Base-by-base conservation (phyloP, 805 yeast species). In the Soucietia sequanensis region DNA sequence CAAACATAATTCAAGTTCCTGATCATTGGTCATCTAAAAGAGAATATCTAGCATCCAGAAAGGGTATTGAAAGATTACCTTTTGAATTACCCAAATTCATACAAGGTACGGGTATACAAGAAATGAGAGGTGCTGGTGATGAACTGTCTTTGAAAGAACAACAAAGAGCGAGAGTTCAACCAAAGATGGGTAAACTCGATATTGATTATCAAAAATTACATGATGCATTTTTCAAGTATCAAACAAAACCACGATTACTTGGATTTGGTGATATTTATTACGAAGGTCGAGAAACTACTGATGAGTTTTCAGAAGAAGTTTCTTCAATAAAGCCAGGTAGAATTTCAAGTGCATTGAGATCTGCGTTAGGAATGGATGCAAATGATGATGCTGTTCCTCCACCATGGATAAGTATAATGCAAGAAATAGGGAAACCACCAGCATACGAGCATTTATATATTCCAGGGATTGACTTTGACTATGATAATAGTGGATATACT, bases 221-320 rank as follows among this genome's bases (percentile, higher is more conserved):
- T 52, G 85, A 86, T 55, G 95, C 96, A 0, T 90, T 91, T 51
- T 90, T 88, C 71, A 82, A 81, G 52, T 65, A 75, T 48, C 96
- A 91, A 50, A 68, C 80, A 0, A 81, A 79, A 47, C 97, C 97
- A 0, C 65, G 70, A 27, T 47, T 91, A 31, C 70, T 76, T 15
- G 70, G 66, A 2, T 81, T 69, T 59, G 98, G 98, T 10, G 91
- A 87, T 37, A 56, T 85, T 8, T 88, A 78, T 57, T 84, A 72
- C 48, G 97, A 90, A 52, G 91, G 90, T 4, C 70, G 81, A 43
- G 88, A 81, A 36, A 47, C 65, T 10, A 45, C 46, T 12, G 76
- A 71, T 32, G 80, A 73, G 17, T 58, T 44, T 36, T 43, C 51
- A 3, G 51, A 47, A 8, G 55, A 54, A 13, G 48, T 69, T 6